Percentiles rank a stretch among this genome's conserved stretches.
Conservation (phyloP, 441 rosid species). For the Euphorbia schlechtendalii region DNA sequence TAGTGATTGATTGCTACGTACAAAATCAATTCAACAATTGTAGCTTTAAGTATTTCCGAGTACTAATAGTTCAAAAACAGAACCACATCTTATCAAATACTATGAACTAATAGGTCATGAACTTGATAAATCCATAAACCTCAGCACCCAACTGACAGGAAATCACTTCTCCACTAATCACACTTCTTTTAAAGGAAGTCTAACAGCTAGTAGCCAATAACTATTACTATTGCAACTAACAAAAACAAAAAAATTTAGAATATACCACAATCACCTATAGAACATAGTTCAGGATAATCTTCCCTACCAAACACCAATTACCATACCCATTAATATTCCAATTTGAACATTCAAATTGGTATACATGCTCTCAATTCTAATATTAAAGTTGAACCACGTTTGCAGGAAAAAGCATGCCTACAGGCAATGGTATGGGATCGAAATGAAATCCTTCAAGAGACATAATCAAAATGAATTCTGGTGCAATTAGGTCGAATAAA, state of each 20-base stretch:
- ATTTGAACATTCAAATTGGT: no score
- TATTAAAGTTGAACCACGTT: no score
- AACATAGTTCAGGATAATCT: not conserved
- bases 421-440: no score
- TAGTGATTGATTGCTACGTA: not conserved
- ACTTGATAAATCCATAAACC: not conserved
- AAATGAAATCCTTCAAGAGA: no score
- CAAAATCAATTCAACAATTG: not conserved
- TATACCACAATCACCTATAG: not conserved
- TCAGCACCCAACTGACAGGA: no score
- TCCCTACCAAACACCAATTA: not conserved
- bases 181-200: not conserved
- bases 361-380: no score
- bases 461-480: no score
- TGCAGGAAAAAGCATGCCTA: no score
- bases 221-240: not conserved
- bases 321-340: not conserved
- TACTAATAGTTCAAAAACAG: not conserved
- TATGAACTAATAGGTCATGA: not conserved
- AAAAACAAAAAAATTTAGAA: not conserved
- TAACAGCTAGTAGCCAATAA: not conserved
- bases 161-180: not conserved
- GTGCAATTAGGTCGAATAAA: no score
- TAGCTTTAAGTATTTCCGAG: not conserved
- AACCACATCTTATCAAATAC: not conserved